Conservation (phyloP, 176 grass and related monocot species). For the Avena eriantha region DNA sequence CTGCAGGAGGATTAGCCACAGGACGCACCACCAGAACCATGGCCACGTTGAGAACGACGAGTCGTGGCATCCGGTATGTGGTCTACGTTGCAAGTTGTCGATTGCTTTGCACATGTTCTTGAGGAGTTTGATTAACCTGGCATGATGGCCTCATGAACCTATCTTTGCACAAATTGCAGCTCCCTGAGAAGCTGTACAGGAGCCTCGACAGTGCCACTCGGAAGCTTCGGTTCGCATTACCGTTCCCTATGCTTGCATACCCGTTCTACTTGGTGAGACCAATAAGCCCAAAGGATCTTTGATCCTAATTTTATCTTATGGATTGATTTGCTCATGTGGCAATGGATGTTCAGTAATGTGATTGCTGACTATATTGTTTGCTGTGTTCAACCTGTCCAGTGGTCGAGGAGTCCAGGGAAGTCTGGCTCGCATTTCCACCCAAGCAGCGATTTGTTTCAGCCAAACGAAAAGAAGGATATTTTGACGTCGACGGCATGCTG, state of each 20-base stretch:
- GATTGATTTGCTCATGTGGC: background rate
- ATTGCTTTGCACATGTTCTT: background rate
- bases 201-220: constrained; percentile 49
- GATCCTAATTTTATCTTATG: background rate
- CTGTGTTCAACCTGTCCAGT: constrained; percentile 45
- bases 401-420: constrained; percentile 72
- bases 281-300: background rate
- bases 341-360: background rate
- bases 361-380: background rate
- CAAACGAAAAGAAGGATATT: constrained; percentile 66
- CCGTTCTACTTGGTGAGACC: constrained; percentile 69
- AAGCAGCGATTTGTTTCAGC: constrained; percentile 63
- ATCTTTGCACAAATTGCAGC: constrained; percentile 35
- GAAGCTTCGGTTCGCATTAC: constrained; percentile 61
- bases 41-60: constrained; percentile 83
- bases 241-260: constrained; percentile 77
- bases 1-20: constrained; percentile 94
- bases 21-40: constrained; percentile 95
- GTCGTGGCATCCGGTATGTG: constrained; percentile 67
- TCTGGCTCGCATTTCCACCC: constrained; percentile 67
- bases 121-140: background rate
- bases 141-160: background rate
- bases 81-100: background rate
- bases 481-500: constrained; percentile 67
- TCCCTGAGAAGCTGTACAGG: constrained; percentile 61